Conservation (phyloP, 495 filamentous ascomycete species). For the Polyplosphaeria fusca region DNA sequence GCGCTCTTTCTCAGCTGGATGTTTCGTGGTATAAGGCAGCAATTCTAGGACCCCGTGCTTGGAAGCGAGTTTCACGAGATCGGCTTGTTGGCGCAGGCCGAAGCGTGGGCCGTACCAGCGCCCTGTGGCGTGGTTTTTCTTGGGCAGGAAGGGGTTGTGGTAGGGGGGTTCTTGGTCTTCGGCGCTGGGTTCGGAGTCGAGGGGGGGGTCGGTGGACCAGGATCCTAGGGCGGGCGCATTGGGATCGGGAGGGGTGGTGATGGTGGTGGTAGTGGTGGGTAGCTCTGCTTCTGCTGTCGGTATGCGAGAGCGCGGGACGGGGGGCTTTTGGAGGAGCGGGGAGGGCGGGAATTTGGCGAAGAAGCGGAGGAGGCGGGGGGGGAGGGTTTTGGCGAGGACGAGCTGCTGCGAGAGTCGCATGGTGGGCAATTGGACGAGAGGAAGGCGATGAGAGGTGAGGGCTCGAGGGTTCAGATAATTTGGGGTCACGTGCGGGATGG, state of each 20-base stretch:
- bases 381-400: slow-evolving; percentile 61
- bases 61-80: slow-evolving; percentile 81
- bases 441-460: not conserved
- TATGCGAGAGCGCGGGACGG: slow-evolving; percentile 46
- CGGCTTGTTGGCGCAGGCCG: slow-evolving; percentile 83
- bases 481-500: slow-evolving; percentile 11
- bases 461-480: slow-evolving; percentile 9
- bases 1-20: slow-evolving; percentile 63
- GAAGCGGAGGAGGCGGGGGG: slow-evolving; percentile 75
- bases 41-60: slow-evolving; percentile 79
- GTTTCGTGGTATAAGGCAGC: slow-evolving; percentile 73
- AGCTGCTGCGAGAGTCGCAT: slow-evolving; percentile 44
- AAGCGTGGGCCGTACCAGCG: slow-evolving; percentile 77
- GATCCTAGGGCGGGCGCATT: slow-evolving; percentile 30
- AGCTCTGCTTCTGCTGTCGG: slow-evolving; percentile 33
- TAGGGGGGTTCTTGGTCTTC: slow-evolving; percentile 40
- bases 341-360: slow-evolving; percentile 89
- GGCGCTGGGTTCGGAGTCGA: slow-evolving; percentile 28
- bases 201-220: slow-evolving; percentile 35
- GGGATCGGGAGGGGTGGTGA: slow-evolving; percentile 5
- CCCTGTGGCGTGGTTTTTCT: slow-evolving; percentile 66
- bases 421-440: slow-evolving; percentile 3
- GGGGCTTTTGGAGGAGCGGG: slow-evolving; percentile 52
- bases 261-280: slow-evolving; percentile 15
- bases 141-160: slow-evolving; percentile 73